Percentiles rank a stretch among this genome's conserved stretches.
phyloP scores from a whole-genome alignment of 2,329 filamentous ascomycete species.

The Trichophyton mentagrophytes region DNA sequence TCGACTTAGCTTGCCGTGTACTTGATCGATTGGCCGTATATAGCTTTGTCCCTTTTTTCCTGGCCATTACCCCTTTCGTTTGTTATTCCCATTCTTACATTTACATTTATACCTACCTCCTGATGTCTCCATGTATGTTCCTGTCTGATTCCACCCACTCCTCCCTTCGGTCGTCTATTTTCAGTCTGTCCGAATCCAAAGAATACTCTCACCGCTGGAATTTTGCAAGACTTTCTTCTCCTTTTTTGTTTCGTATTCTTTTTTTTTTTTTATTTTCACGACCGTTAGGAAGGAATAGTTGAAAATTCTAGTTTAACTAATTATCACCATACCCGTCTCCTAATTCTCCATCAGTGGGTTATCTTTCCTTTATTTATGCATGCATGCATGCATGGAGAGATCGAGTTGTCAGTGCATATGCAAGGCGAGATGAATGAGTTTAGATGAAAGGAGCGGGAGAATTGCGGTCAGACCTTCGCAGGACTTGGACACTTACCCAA shows the following conservation, averaged over 20 bases:
- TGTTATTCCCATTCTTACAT: neutral
- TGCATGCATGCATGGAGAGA: neutral
- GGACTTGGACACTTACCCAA: neutral
- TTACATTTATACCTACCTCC: neutral
- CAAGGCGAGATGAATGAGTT: neutral
- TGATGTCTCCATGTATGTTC: neutral
- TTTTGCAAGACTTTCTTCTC: neutral
- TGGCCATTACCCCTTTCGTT: neutral
- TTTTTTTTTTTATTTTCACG: neutral
- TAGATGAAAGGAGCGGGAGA: neutral
- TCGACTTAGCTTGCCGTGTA: neutral
- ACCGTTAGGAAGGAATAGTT: neutral
- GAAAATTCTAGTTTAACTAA: neutral
- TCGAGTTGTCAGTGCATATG: neutral
- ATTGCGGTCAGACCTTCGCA: neutral
- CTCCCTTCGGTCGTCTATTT: neutral
- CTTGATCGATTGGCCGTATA: neutral
- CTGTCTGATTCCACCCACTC: neutral
- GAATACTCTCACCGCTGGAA: neutral
- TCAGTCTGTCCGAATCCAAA: neutral
- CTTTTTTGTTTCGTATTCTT: neutral
- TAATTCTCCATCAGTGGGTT: neutral
- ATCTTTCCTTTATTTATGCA: neutral
- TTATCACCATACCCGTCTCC: neutral
- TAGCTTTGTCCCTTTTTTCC: neutral